These are phyloP conservation scores for Saturnispora galanensis DNA, from an alignment of 805 yeast genomes.

Conservation along the genomic window DNA sequence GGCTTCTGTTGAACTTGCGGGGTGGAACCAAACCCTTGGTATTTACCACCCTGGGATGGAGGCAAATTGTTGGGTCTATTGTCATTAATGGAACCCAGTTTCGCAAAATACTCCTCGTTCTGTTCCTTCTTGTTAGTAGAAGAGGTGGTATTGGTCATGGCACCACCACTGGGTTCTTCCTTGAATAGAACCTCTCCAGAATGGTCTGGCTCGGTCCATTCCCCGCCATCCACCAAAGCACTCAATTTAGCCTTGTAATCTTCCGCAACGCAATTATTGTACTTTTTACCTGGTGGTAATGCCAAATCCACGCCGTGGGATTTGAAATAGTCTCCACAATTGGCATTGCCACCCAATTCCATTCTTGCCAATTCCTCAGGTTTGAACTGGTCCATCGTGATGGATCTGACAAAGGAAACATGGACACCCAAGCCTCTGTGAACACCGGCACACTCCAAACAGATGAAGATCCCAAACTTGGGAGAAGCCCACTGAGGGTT, in stretches of 20 bases:
- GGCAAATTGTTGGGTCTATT: constrained; percentile 68
- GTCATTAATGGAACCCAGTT: constrained; percentile 64
- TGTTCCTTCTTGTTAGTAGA: constrained; percentile 32
- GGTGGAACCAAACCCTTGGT: constrained; percentile 82
- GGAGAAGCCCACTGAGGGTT: constrained; percentile 99
- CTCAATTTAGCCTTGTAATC: constrained; percentile 82
- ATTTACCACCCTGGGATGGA: constrained; percentile 92
- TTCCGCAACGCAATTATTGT: constrained; percentile 85
- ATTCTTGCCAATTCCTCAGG: constrained; percentile 80
- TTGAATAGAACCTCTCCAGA: constrained; percentile 32
- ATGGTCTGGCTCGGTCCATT: constrained; percentile 60
- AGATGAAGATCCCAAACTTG: constrained; percentile 92
- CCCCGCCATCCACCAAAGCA: constrained; percentile 63
- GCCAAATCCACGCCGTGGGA: constrained; percentile 59
- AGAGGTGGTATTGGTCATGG: background rate
- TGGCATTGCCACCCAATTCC: constrained; percentile 91
- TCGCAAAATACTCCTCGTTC: constrained; percentile 76
- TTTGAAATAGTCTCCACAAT: constrained; percentile 57
- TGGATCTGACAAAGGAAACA: constrained; percentile 89
- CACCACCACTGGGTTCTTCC: constrained; percentile 8
- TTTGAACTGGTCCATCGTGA: constrained; percentile 98
- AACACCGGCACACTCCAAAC: constrained; percentile 95
- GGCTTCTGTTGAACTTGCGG: constrained; percentile 22
- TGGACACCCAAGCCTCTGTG: constrained; percentile 97
- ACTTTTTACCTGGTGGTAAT: constrained; percentile 63